Percentiles rank a stretch among this genome's conserved stretches.
phyloP scores from a whole-genome alignment of 2,329 filamentous ascomycete species.

The Orbilia javanica region DNA sequence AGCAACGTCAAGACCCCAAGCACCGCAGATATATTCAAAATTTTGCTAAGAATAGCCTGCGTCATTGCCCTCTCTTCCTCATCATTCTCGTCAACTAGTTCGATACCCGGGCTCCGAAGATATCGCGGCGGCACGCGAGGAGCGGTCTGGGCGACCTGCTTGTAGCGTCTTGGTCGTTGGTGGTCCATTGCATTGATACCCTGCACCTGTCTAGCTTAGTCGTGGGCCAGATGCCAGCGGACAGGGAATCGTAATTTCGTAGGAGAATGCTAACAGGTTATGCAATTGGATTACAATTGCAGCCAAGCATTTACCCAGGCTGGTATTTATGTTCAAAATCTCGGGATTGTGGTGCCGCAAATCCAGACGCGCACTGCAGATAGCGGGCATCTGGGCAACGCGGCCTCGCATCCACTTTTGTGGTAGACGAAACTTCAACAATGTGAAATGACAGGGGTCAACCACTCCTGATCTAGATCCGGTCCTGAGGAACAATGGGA shows the following conservation, averaged over 20 bases:
- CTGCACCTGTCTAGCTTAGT: neutral
- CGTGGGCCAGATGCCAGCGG: neutral
- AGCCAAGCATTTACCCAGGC: no score
- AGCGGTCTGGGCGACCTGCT: neutral
- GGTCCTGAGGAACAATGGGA: no score
- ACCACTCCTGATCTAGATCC: constrained; percentile 1
- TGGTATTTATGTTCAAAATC: neutral
- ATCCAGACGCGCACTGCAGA: constrained; percentile 6
- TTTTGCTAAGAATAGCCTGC: neutral
- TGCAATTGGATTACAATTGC: no score
- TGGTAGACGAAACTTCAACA: constrained; percentile 10
- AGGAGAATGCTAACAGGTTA: neutral
- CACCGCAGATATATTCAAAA: constrained; percentile 23
- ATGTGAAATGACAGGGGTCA: constrained; percentile 14
- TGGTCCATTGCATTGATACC: constrained; percentile 33
- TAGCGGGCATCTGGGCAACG: constrained; percentile 1
- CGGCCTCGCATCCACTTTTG: constrained; percentile 13
- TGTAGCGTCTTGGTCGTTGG: constrained; percentile 34
- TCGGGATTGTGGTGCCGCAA: constrained; percentile 1
- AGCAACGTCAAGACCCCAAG: constrained; percentile 19
- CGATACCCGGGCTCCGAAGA: neutral
- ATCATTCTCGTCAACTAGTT: neutral
- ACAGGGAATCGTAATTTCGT: neutral
- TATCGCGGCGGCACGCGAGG: constrained; percentile 31
- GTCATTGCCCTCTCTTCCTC: constrained; percentile 7